These are phyloP conservation scores for Podaxis pistillaris DNA, from an alignment of 768 basidiomycete species.

Conservation along the genomic window DNA sequence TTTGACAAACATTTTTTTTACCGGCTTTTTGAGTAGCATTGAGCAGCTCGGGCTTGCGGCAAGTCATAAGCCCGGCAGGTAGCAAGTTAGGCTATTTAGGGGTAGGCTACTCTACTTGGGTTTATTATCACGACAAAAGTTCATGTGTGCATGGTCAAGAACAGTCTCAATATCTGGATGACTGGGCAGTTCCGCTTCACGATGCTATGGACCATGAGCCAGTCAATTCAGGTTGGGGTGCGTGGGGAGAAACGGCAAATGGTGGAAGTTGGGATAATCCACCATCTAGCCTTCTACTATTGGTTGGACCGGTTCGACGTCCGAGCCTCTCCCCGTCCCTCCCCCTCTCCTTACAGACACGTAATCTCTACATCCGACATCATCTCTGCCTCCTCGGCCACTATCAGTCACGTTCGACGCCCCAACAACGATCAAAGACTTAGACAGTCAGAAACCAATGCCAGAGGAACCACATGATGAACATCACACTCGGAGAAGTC, in stretches of 20 bases:
- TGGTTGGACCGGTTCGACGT: neutral
- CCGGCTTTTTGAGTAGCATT: too few relatives aligned
- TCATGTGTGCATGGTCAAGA: neutral
- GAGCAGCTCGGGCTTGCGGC: too few relatives aligned
- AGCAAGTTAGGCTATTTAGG: too few relatives aligned
- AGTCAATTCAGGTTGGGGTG: conserved; percentile 4
- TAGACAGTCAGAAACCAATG: neutral
- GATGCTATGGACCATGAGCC: conserved; percentile 14
- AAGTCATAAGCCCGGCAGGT: too few relatives aligned
- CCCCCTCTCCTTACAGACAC: neutral
- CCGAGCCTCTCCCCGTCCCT: neutral
- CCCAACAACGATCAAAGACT: neutral
- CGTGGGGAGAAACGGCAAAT: conserved; percentile 13
- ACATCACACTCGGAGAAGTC: conserved; percentile 19
- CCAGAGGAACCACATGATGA: conserved; percentile 18
- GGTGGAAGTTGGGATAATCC: conserved; percentile 14
- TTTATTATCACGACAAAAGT: too few relatives aligned
- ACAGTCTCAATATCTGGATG: conserved; percentile 5
- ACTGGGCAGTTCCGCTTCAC: conserved; percentile 15
- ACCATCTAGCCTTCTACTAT: conserved; percentile 1
- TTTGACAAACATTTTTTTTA: too few relatives aligned
- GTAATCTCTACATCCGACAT: neutral
- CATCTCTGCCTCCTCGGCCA: neutral
- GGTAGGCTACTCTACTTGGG: too few relatives aligned
- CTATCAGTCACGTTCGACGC: neutral